These are phyloP conservation scores for Mimosa bimucronata DNA, from an alignment of 306 rosid species.

Conservation along the genomic window DNA sequence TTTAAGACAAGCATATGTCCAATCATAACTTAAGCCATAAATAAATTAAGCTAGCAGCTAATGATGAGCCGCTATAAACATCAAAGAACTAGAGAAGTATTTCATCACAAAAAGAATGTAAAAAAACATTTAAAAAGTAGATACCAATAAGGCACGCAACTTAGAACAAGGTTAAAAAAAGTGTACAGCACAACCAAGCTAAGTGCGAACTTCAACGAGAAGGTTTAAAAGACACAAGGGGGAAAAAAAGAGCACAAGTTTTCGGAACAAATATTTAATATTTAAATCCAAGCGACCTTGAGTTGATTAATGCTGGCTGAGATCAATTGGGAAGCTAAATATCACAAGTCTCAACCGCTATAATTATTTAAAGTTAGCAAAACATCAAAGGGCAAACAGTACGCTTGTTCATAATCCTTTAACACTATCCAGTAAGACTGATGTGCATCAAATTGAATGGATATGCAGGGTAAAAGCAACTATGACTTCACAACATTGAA, in stretches of 20 bases:
- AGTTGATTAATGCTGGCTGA: background rate
- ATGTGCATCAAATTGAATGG: background rate
- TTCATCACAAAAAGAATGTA: background rate
- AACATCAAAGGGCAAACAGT: background rate
- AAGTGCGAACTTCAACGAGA: conserved; percentile 14
- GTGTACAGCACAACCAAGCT: background rate
- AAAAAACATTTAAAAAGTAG: conserved; percentile 2
- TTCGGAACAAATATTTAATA: background rate
- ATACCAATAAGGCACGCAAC: background rate
- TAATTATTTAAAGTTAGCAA: background rate
- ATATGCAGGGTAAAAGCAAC: conserved; percentile 11
- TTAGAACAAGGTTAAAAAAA: background rate
- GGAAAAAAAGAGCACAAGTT: background rate
- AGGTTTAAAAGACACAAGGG: background rate
- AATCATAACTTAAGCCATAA: background rate
- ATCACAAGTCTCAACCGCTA: background rate
- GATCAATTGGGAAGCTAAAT: conserved; percentile 1
- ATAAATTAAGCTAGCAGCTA: too few relatives aligned
- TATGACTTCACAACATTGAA: background rate
- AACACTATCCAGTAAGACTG: background rate
- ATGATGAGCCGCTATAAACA: background rate
- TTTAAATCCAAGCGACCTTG: conserved; percentile 1
- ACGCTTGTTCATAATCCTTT: background rate
- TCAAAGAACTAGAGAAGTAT: background rate
- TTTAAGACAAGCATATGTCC: background rate